A percentile compares a stretch with the other conserved stretches of the same genome.
These are phyloP conservation scores for Fusarium siculi DNA, from an alignment of 2,329 filamentous ascomycete species.

Conservation along the genomic window DNA sequence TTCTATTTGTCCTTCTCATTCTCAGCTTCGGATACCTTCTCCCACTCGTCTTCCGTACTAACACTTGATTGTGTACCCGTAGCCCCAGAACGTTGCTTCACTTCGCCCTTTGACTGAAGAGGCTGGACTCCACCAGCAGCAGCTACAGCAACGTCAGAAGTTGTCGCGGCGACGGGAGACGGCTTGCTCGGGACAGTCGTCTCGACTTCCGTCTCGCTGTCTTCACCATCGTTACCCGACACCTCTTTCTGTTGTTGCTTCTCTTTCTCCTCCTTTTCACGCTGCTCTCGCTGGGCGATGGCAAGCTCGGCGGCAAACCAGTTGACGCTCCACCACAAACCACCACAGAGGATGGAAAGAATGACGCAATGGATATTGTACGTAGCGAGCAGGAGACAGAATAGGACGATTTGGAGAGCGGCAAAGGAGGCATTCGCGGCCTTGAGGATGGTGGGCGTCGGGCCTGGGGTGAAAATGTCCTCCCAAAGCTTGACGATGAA, in stretches of 20 bases:
- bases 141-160: slow-evolving; percentile 24
- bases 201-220: slow-evolving; percentile 57
- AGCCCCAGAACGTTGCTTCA: slow-evolving; percentile 60
- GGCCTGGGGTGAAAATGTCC: slow-evolving; percentile 92
- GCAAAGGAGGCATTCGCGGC: slow-evolving; percentile 93
- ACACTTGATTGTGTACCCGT: slow-evolving; percentile 65
- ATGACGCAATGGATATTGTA: slow-evolving; percentile 89
- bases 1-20: slow-evolving; percentile 66
- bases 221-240: slow-evolving; percentile 43
- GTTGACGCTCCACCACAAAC: slow-evolving; percentile 94
- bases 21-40: slow-evolving; percentile 85
- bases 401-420: slow-evolving; percentile 81
- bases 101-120: slow-evolving; percentile 54
- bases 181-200: slow-evolving; percentile 33
- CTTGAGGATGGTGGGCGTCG: slow-evolving; percentile 86
- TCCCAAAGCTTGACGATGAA: slow-evolving; percentile 84
- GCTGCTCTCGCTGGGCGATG: slow-evolving; percentile 54
- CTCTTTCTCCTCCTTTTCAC: slow-evolving; percentile 50
- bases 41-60: slow-evolving; percentile 97
- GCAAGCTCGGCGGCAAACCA: slow-evolving; percentile 85
- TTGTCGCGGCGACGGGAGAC: slow-evolving; percentile 25
- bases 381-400: slow-evolving; percentile 80
- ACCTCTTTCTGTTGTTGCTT: slow-evolving; percentile 40
- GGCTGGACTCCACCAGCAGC: slow-evolving; percentile 56
- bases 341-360: slow-evolving; percentile 80